Evolutionary conservation across 2,329 filamentous ascomycete genomes (phyloP), one percentile per base, ranked within the genome.

Genomic region (Colletotrichum theobromicola): DNA sequence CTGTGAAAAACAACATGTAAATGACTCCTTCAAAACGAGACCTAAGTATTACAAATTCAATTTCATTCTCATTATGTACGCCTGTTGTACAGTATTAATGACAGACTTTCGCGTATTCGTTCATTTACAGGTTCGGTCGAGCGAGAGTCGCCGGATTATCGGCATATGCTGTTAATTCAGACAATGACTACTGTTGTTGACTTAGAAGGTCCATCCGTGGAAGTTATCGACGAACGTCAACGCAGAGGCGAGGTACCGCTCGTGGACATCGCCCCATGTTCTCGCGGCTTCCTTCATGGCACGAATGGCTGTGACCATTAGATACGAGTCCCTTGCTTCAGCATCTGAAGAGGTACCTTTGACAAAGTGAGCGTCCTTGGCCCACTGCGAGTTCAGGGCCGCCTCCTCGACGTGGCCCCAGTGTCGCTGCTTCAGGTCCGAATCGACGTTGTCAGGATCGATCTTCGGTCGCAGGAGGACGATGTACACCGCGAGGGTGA

Each of bases 331-430:
- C 60, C 32, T 62, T 37, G 32, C 60, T 62, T 26, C 32, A 37
- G 32, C 34, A 35, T 37, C 60, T 61, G 13, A 64, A 24, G 32
- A 77, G 87, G 82, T 84, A 92, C 94, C 92, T 85, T 98, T 98
- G 35, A 98, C 92, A 80, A 92, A 98, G 84, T 98, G 94, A 21
- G 94, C 90, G 84, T 98, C 95, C 2, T 89, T 91, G 12, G 91
- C 87, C 84, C 92, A 92, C 66, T 89, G 83, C 12, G 93, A 93
- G 67, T 90, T 91, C 21, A 98, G 80, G 4, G 94, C 95, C 83
- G 92, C 90, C 67, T 94, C 86, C 67, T 93, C 89, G 7, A 96
- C 93, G 83, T 94, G 94, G 7, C 91, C 89, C 97, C 97, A 99
- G 64, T 90, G 88, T 79, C 92, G 92, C 2, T 87, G 90, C 50